Evolutionary conservation across 2,329 filamentous ascomycete species (phyloP).

Genomic region (Monosporascus sp.): DNA sequence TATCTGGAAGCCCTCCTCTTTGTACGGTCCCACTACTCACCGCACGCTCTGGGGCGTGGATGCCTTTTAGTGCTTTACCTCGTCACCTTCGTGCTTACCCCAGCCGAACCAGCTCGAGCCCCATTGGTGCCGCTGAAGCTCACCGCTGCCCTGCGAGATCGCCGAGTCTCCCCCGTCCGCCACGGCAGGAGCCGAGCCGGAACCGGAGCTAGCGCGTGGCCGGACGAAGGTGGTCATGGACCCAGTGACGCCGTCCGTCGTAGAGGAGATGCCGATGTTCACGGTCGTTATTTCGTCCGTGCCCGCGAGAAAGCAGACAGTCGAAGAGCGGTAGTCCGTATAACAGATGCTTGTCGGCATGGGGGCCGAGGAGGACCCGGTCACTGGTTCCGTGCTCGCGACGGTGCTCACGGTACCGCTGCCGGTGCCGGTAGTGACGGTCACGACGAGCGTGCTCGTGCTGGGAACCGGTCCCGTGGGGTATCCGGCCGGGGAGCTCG

Average conservation of each 20-base stretch:
- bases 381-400: conserved; percentile 8
- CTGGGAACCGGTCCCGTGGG: conserved; percentile 1
- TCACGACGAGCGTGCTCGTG: conserved; percentile 5
- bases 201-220: neutral
- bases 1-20: neutral
- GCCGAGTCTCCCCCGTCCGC: neutral
- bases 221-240: neutral
- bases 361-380: neutral
- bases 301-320: neutral
- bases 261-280: too few relatives aligned
- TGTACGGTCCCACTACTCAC: neutral
- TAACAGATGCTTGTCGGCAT: neutral
- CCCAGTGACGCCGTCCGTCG: neutral
- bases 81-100: neutral
- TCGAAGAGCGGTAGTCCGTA: neutral
- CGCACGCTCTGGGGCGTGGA: neutral
- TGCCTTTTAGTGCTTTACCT: neutral
- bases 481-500: conserved; percentile 1
- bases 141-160: neutral
- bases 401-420: neutral
- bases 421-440: conserved; percentile 4
- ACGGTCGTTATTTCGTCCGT: neutral
- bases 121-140: neutral
- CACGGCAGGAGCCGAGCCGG: neutral
- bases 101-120: neutral